Base-by-base conservation (phyloP, 2,329 filamentous ascomycete genomes). In the Ophiocordyceps camponoti-leonardi region DNA sequence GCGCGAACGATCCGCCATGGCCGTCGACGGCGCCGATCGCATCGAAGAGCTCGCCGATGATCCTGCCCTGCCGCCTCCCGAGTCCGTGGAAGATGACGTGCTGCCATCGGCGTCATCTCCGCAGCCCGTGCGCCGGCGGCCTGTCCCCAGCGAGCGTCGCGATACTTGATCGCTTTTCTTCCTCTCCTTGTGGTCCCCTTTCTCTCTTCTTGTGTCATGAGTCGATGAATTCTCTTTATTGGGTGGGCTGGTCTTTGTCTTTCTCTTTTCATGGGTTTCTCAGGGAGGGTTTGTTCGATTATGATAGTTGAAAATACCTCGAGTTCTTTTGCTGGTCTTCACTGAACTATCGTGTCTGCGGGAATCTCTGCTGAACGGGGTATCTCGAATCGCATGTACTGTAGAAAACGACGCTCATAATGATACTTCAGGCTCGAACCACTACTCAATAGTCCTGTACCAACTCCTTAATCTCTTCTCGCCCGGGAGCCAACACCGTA, bases 381-480 rank as follows among this genome's bases (percentile, higher is more conserved):
- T 59, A 59, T 59, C 47, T 49, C 11, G 28, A 35, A 28, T 39
- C 33, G 18, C 33, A 43, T 8, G 18, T 41, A 43, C 26, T 28
- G 4, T 28, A 28, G 26, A 28, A 28, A 28, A 28, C 10, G 10
- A 28, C 10, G 6, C 11, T 6, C n/a, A 33, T 18, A 11, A 6
- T 7, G 2, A 18, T 35, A 14, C 33, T 4, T 35, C 14, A 6
- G 33, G 14, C 33, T 16, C 33, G 14, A 35, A 16, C 6, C 5
- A 4, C 37, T 46, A 11, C 18, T 48, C 26, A 76, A 54, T 80
- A 75, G 52, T 80, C 77, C 58, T 80, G 75, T 4, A 80, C 74
- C 53, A 80, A 57, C 59, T 81, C 77, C 58, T 79, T 80, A 47
- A 80, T 80, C 58, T 79, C 75, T 52, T 72, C 75, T 47, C 64